A percentile compares a stretch with the other conserved stretches of the same genome.
Evolutionary conservation across 2,329 filamentous ascomycete species (phyloP).

Genomic region (Ophiognomonia clavigignenti-juglandacearum): DNA sequence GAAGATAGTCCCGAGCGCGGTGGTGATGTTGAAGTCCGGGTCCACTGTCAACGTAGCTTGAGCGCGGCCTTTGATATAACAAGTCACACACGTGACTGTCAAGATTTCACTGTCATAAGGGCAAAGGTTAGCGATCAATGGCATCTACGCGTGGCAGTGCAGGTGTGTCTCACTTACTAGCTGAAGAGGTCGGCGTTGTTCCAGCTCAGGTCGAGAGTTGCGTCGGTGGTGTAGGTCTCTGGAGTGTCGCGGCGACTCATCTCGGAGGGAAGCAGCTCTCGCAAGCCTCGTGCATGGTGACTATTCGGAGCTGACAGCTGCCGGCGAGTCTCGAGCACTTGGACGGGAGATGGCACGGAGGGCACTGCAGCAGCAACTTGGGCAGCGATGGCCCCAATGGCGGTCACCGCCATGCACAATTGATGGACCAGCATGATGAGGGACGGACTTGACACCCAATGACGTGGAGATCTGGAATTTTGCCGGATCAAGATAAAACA

Average conservation of each 20-base stretch:
- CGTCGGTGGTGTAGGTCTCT: conserved; percentile 23
- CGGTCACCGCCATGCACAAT: background rate
- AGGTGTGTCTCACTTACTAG: conserved; percentile 26
- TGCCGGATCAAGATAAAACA: background rate
- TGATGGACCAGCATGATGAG: background rate
- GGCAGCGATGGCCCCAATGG: background rate
- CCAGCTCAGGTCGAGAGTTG: conserved; percentile 34
- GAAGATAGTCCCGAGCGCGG: conserved; percentile 29
- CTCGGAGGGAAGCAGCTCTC: conserved; percentile 18
- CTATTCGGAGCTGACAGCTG: conserved; percentile 17
- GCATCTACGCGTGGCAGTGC: too few relatives aligned
- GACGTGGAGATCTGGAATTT: background rate
- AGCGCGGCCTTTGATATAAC: conserved; percentile 45
- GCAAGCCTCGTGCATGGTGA: conserved; percentile 18
- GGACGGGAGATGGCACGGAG: background rate
- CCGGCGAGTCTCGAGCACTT: conserved; percentile 21
- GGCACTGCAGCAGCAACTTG: background rate
- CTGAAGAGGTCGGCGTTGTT: conserved; percentile 32
- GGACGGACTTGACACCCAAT: background rate
- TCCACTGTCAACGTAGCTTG: conserved; percentile 37
- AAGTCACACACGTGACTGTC: conserved; percentile 41
- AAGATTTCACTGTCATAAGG: conserved; percentile 19
- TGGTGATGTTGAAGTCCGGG: conserved; percentile 34
- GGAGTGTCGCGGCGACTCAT: conserved; percentile 17
- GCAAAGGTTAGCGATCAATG: background rate